A percentile compares a stretch with the other conserved stretches of the same genome.
Conservation (phyloP, 495 filamentous ascomycete species). For the Lasiosphaeria ovina region DNA sequence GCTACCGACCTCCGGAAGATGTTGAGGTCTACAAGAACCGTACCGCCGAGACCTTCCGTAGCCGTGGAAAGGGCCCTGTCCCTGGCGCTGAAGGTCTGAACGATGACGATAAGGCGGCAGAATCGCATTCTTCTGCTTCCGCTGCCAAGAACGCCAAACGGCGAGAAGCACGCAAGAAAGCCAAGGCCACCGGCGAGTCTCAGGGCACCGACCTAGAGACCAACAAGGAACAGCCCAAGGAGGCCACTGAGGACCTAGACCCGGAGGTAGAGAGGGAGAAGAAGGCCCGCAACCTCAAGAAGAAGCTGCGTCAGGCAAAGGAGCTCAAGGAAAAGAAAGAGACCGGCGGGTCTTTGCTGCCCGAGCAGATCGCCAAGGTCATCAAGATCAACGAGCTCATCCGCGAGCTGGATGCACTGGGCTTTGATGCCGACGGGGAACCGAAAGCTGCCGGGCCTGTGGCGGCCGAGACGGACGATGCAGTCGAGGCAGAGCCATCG, state of each 20-base stretch:
- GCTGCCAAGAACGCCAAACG: conserved; percentile 94
- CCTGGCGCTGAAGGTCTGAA: conserved; percentile 73
- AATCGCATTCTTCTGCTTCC: conserved; percentile 43
- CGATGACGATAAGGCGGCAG: conserved; percentile 43
- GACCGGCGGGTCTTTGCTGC: conserved; percentile 73
- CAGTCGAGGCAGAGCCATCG: not conserved
- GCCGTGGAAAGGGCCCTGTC: conserved; percentile 67
- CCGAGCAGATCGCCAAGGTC: conserved; percentile 96
- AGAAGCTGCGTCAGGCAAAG: conserved; percentile 90
- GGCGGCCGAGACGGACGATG: not conserved
- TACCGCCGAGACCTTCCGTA: conserved; percentile 82
- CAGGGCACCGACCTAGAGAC: conserved; percentile 33
- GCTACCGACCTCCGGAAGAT: conserved; percentile 93
- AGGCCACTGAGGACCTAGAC: conserved; percentile 45
- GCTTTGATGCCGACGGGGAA: conserved; percentile 68
- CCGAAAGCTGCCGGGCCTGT: conserved; percentile 29
- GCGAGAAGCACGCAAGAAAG: conserved; percentile 83
- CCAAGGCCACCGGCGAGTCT: conserved; percentile 56
- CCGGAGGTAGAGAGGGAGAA: conserved; percentile 82
- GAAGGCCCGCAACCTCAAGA: conserved; percentile 88
- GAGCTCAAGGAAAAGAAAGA: conserved; percentile 92
- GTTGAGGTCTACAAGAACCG: conserved; percentile 95
- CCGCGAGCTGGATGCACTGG: conserved; percentile 79
- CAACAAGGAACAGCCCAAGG: conserved; percentile 23
- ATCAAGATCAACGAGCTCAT: conserved; percentile 94